These are phyloP conservation scores for Calonectria crousiana DNA, from an alignment of 2,329 filamentous ascomycete genomes.

Conservation along the genomic window DNA sequence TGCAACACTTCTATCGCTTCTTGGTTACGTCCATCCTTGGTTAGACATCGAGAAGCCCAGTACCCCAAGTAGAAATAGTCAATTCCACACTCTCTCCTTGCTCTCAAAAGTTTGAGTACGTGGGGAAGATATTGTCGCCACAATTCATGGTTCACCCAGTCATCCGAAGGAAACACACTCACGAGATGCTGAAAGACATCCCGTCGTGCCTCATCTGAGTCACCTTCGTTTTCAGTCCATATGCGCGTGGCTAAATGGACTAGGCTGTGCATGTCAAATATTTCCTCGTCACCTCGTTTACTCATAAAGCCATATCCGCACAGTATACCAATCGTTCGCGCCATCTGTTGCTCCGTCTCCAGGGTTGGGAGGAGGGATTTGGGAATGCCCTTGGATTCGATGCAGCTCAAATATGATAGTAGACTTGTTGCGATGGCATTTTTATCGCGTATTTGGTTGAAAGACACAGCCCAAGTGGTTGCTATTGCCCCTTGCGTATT, in stretches of 20 bases:
- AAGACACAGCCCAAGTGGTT: slow-evolving; percentile 56
- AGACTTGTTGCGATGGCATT: slow-evolving; percentile 49
- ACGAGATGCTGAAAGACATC: background rate
- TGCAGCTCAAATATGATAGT: slow-evolving; percentile 54
- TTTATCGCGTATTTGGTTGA: slow-evolving; percentile 49
- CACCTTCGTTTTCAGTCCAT: slow-evolving; percentile 39
- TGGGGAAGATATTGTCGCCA: slow-evolving; percentile 32
- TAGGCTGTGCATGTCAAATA: slow-evolving; percentile 55
- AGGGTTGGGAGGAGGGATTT: slow-evolving; percentile 47
- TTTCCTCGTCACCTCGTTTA: slow-evolving; percentile 35
- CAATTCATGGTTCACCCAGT: slow-evolving; percentile 14
- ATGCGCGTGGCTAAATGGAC: slow-evolving; percentile 49
- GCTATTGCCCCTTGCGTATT: slow-evolving; percentile 50
- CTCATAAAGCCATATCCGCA: slow-evolving; percentile 49
- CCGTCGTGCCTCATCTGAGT: background rate
- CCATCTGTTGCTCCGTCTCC: slow-evolving; percentile 34
- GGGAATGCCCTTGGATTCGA: slow-evolving; percentile 56
- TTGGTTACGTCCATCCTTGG: background rate
- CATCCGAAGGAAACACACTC: background rate
- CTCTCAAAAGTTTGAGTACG: slow-evolving; percentile 4
- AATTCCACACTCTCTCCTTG: background rate
- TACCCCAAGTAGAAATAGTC: background rate
- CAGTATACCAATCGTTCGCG: slow-evolving; percentile 48
- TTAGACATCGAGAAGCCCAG: background rate
- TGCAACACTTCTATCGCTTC: background rate